Percentiles rank a stretch among this genome's conserved stretches.
Conservation (phyloP, 2,329 filamentous ascomycete species). For the Aplosporella prunicola region DNA sequence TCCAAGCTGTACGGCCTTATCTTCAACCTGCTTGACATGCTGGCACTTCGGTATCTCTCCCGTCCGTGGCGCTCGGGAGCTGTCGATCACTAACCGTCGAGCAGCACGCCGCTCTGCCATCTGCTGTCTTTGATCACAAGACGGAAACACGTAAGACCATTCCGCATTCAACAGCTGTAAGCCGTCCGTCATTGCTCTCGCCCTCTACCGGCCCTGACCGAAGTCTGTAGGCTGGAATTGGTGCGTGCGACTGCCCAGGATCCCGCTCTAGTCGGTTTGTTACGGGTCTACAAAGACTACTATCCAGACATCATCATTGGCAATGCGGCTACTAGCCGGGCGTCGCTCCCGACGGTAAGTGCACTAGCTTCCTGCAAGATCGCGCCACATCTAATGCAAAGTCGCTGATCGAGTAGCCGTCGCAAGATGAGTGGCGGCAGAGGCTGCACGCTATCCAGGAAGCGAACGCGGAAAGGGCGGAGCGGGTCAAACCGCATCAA, state of each 20-base stretch:
- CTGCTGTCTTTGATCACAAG: conserved; percentile 69
- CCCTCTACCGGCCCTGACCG: neutral
- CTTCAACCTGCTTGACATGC: conserved; percentile 75
- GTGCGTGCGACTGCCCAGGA: conserved; percentile 51
- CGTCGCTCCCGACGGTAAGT: conserved; percentile 30
- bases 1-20: conserved; percentile 64
- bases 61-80: neutral
- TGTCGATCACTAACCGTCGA: conserved; percentile 18
- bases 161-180: conserved; percentile 64
- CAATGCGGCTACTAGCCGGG: conserved; percentile 43
- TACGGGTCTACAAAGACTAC: conserved; percentile 82
- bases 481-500: conserved; percentile 31
- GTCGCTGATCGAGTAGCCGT: too few species aligned
- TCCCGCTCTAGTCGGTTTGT: conserved; percentile 60
- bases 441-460: conserved; percentile 60
- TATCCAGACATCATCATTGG: conserved; percentile 82
- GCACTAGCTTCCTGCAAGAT: conserved; percentile 3
- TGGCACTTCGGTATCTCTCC: conserved; percentile 53
- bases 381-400: conserved; percentile 9
- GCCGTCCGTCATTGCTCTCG: conserved; percentile 6
- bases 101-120: conserved; percentile 53
- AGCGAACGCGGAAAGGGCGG: conserved; percentile 34
- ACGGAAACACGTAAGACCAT: conserved; percentile 73
- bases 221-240: conserved; percentile 35
- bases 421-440: conserved; percentile 65